phyloP scores from a whole-genome alignment of 2,329 filamentous ascomycete genomes.

The Ceratocystis harringtonii region DNA sequence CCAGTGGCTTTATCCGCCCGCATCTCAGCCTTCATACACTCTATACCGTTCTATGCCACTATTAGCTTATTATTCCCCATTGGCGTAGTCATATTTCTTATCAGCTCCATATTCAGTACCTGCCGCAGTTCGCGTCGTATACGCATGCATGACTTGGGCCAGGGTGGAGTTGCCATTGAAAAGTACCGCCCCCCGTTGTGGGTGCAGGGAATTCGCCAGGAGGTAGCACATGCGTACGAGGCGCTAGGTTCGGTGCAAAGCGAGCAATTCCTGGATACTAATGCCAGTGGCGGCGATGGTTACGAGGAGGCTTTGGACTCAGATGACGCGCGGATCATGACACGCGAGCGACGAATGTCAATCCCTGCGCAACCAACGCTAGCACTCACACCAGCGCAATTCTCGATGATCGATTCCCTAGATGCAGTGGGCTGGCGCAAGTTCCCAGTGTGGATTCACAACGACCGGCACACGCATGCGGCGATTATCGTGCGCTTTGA shows the following conservation, averaged over 20 bases:
- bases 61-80: slow-evolving; percentile 60
- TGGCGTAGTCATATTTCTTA: slow-evolving; percentile 52
- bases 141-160: slow-evolving; percentile 55
- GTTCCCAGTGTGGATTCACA: slow-evolving; percentile 59
- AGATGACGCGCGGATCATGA: slow-evolving; percentile 30
- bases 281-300: slow-evolving; percentile 33
- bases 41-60: slow-evolving; percentile 48
- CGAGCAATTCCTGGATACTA: slow-evolving; percentile 54
- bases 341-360: slow-evolving; percentile 29
- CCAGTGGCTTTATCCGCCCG: slow-evolving; percentile 22
- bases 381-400: slow-evolving; percentile 65
- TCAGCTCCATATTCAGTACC: slow-evolving; percentile 65
- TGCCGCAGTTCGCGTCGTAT: slow-evolving; percentile 61
- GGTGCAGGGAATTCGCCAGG: slow-evolving; percentile 58
- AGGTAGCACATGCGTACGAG: slow-evolving; percentile 65
- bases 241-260: slow-evolving; percentile 52
- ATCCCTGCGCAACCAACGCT: slow-evolving; percentile 45
- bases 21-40: slow-evolving; percentile 26
- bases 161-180: slow-evolving; percentile 49
- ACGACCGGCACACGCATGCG: slow-evolving; percentile 68
- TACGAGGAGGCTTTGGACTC: slow-evolving; percentile 22
- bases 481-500: slow-evolving; percentile 72
- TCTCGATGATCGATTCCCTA: slow-evolving; percentile 66
- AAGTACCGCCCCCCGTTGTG: slow-evolving; percentile 64
- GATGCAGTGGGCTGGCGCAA: slow-evolving; percentile 52